Conservation (phyloP, 495 filamentous ascomycete genomes). For the Chlorociboria aeruginascens region DNA sequence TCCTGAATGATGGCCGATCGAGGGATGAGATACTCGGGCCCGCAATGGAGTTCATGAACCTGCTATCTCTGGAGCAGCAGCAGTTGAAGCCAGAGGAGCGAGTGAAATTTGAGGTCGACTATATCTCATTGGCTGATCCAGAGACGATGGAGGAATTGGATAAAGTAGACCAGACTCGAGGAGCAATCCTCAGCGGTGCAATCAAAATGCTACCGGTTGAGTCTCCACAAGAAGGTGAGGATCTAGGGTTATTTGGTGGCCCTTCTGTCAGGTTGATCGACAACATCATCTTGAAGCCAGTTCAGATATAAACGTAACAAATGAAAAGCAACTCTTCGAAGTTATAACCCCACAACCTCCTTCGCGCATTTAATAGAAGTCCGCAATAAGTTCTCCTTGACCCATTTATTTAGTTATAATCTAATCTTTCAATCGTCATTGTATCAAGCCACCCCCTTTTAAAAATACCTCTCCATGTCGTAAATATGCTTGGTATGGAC, state of each 20-base stretch:
- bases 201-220: conserved; percentile 82
- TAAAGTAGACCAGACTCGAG: conserved; percentile 48
- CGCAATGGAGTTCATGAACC: conserved; percentile 40
- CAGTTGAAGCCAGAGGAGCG: conserved; percentile 46
- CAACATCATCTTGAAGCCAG: conserved; percentile 66
- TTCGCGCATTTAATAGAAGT: too few relatives aligned
- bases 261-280: conserved; percentile 79
- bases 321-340: too few relatives aligned
- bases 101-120: conserved; percentile 73
- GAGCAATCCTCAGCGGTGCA: conserved; percentile 79
- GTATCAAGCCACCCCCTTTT: too few relatives aligned
- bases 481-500: too few relatives aligned
- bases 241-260: conserved; percentile 56
- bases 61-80: conserved; percentile 47
- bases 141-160: conserved; percentile 66
- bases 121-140: conserved; percentile 77
- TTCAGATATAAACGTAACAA: background rate
- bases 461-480: too few relatives aligned
- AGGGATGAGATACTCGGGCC: conserved; percentile 56
- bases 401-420: too few relatives aligned
- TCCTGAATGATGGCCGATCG: conserved; percentile 40
- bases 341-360: too few relatives aligned
- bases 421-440: too few relatives aligned
- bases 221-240: conserved; percentile 51
- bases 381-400: too few relatives aligned